Conservation (phyloP, 1,284 basidiomycete genomes). For the Porogramme epimiltina region DNA sequence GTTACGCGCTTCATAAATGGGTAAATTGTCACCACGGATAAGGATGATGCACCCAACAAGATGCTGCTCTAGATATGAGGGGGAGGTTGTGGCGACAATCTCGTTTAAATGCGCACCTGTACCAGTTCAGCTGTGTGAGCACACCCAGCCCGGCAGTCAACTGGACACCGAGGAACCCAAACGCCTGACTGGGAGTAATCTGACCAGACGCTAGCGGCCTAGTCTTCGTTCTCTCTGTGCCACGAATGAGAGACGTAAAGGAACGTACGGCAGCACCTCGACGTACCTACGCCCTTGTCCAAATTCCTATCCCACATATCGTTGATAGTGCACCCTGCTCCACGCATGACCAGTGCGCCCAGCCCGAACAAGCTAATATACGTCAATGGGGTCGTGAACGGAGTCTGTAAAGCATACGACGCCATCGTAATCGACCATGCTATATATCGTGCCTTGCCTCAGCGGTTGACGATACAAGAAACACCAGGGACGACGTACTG, state of each 20-base stretch:
- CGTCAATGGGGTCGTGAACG: slow-evolving; percentile 67
- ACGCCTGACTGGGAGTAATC: slow-evolving; percentile 76
- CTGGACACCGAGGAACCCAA: slow-evolving; percentile 85
- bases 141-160: slow-evolving; percentile 87
- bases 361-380: slow-evolving; percentile 86
- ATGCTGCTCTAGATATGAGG: slow-evolving; percentile 57
- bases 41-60: slow-evolving; percentile 86
- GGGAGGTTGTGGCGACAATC: neutral
- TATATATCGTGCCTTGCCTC: slow-evolving; percentile 31
- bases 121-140: slow-evolving; percentile 91
- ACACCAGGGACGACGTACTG: slow-evolving; percentile 51
- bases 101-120: slow-evolving; percentile 64
- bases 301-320: slow-evolving; percentile 97
- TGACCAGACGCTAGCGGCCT: slow-evolving; percentile 84
- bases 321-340: slow-evolving; percentile 98
- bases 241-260: neutral
- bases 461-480: neutral
- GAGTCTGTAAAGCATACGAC: slow-evolving; percentile 71
- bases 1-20: slow-evolving; percentile 98
- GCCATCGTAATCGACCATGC: slow-evolving; percentile 98
- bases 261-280: neutral
- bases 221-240: slow-evolving; percentile 66
- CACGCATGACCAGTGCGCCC: slow-evolving; percentile 95
- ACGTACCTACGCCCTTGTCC: slow-evolving; percentile 89
- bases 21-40: slow-evolving; percentile 88